Base-by-base conservation (phyloP, 2,329 filamentous ascomycete genomes). In the Coniochaeta sp. region DNA sequence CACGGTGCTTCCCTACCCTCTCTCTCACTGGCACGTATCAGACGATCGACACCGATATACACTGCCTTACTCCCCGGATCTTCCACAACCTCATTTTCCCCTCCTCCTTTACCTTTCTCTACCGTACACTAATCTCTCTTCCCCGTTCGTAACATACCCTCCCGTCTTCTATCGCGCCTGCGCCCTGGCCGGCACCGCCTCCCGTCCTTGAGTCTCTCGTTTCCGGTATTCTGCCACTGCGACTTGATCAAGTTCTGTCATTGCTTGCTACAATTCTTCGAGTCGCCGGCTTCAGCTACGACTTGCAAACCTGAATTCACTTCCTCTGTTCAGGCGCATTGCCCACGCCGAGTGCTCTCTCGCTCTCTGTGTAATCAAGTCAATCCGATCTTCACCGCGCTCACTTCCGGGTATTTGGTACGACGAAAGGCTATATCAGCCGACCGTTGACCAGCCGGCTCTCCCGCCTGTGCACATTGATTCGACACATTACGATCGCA, bases 371-470 rank as follows among this genome's bases (percentile, higher is more conserved):
- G 58, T 22, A 31, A n/a, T 52, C 33, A 24, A 54, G 9, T 59
- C 58, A 28, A 52, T 36, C 36, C 43, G 33, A 58, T 52, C 43
- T 47, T 47, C 19, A 24, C 12, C 22, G n/a, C 43, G 19, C 38
- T 38, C 26, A 36, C 16, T 43, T 38, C 43, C 58, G 58, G 36
- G 56, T 44, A 54, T 26, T 44, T 38, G 60, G 60, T 63, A 57
- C 58, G 16, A 63, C 60, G n/a, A 50, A 33, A 55, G 33, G 55
- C 36, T 54, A 57, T 59, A 60, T 64, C 58, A 62, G 60, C 59
- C 60, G 59, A 62, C 38, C 55, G 33, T 38, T 58, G 33, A 60
- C 16, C 26, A 40, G 16, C 24, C 50, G 36, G 28, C 50, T 34
- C 57, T 36, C 59, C 58, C 55, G 38, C 55, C 36, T 36, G 36